Evolutionary conservation across 1,284 basidiomycete species (phyloP).

Genomic region (Tylopilus orsonianus): DNA sequence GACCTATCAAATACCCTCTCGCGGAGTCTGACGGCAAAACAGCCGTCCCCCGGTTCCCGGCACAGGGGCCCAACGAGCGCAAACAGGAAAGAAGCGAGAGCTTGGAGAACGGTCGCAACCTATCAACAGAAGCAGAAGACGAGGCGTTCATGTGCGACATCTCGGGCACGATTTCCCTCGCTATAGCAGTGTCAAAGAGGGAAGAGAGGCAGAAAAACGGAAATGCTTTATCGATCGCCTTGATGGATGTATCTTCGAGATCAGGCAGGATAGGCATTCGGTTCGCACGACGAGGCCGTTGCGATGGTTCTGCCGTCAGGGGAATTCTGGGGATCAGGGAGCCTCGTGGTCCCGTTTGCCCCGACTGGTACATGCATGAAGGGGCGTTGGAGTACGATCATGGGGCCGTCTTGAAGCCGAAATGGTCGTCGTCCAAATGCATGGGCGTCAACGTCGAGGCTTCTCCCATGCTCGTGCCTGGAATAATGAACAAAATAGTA

Average conservation of each 20-base stretch:
- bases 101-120: not conserved
- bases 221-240: conserved; percentile 21
- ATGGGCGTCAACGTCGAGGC: conserved; percentile 6
- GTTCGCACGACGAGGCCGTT: conserved; percentile 12
- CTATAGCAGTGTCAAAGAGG: conserved; percentile 1
- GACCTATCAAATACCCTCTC: not conserved
- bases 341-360: conserved; percentile 20
- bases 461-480: not conserved
- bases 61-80: conserved; percentile 1
- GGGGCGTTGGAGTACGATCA: not conserved
- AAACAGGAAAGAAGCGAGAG: not conserved
- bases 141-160: conserved; percentile 1
- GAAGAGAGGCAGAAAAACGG: not conserved
- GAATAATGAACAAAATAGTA: conserved; percentile 1
- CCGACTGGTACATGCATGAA: conserved; percentile 2
- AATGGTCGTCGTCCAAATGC: not conserved
- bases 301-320: conserved; percentile 9
- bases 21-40: not conserved
- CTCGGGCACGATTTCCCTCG: conserved; percentile 2
- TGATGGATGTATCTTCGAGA: conserved; percentile 22
- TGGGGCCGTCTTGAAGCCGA: conserved; percentile 7
- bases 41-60: conserved; percentile 1
- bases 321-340: conserved; percentile 2
- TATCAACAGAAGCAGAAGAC: conserved; percentile 1
- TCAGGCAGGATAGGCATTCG: conserved; percentile 19